Evolutionary conservation across 257 asterid species (phyloP).

Genomic region (Solanum medicagineum): DNA sequence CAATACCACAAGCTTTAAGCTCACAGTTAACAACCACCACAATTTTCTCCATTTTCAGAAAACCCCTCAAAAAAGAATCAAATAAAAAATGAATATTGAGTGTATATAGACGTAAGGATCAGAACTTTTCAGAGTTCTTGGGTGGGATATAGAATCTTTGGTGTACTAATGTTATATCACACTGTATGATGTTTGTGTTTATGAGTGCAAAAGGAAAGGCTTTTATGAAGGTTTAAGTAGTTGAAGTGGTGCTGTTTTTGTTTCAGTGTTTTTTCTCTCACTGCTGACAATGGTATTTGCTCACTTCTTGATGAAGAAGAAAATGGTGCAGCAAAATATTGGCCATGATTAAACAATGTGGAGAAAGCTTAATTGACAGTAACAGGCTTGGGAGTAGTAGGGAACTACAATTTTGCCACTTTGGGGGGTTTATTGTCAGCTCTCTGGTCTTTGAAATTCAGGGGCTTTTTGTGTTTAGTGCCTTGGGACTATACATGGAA

Average conservation of each 20-base stretch:
- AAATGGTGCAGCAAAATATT: constrained; percentile 33
- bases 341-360: constrained; percentile 26
- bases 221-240: not conserved
- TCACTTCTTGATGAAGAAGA: constrained; percentile 12
- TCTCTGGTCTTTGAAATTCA: constrained; percentile 17
- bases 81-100: not conserved
- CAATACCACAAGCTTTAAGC: constrained; percentile 83
- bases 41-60: constrained; percentile 49
- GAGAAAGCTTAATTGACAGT: constrained; percentile 32
- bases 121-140: constrained; percentile 13
- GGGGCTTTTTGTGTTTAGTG: constrained; percentile 22
- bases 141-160: not conserved
- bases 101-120: constrained; percentile 13
- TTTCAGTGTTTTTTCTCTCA: constrained; percentile 1
- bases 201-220: not conserved
- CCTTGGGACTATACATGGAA: constrained; percentile 2
- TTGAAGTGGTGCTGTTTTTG: not conserved
- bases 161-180: not conserved
- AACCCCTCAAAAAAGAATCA: not conserved
- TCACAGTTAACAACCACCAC: constrained; percentile 44
- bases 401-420: constrained; percentile 57
- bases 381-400: constrained; percentile 22
- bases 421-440: constrained; percentile 12
- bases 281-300: constrained; percentile 16
- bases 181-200: not conserved